Conservation (phyloP, 768 basidiomycete genomes). For the Mycena sanguinolenta region DNA sequence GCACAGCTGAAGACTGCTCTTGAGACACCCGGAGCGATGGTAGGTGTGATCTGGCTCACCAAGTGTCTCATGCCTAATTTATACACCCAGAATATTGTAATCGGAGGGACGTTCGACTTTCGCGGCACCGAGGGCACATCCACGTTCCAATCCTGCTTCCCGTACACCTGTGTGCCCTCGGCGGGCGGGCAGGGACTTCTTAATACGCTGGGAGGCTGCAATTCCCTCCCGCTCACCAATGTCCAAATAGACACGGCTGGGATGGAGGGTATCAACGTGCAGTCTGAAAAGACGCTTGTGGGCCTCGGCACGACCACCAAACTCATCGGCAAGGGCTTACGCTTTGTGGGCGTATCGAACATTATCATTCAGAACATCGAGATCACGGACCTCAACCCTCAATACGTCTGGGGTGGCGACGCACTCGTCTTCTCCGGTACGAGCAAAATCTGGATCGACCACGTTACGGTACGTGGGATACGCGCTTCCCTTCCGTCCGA, state of each 20-base stretch:
- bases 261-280: not conserved
- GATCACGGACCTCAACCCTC: constrained; percentile 4
- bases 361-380: constrained; percentile 5
- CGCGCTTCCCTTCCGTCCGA: not conserved
- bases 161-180: not conserved
- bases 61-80: no score
- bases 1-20: no score
- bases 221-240: not conserved
- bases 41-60: no score
- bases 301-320: not conserved
- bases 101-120: not conserved
- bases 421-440: not conserved
- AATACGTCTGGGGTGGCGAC: not conserved
- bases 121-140: not conserved
- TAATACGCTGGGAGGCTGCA: constrained; percentile 1
- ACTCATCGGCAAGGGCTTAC: not conserved
- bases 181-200: not conserved
- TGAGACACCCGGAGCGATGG: no score
- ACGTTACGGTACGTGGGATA: not conserved
- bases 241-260: constrained; percentile 3
- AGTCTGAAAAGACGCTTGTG: constrained; percentile 4
- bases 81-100: no score
- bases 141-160: not conserved
- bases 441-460: not conserved
- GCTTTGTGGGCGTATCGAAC: constrained; percentile 3